Base-by-base conservation (phyloP, 2,329 filamentous ascomycete species). In the Aspergillus sp. region DNA sequence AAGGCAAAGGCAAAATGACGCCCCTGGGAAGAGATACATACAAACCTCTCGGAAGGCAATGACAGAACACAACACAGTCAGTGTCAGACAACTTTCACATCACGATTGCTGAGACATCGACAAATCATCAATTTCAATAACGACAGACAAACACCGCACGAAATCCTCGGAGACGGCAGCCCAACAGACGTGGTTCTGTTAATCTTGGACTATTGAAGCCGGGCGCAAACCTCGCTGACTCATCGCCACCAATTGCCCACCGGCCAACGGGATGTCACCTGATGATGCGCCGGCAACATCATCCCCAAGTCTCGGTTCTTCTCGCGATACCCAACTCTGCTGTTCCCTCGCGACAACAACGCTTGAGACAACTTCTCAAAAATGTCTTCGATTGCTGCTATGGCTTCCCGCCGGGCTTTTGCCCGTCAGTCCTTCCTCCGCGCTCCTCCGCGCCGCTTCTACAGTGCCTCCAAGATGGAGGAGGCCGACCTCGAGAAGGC, bases 401-500 rank as follows among this genome's bases (percentile, higher is more conserved):
- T 66, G 58, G 63, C 67, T 57, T 60, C 65, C 53, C 69, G 69
- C 53, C 69, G 67, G 62, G 68, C 66, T 55, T 59, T 70, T 55
- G 57, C 64, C 57, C 66, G 69, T 56, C 69, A 69, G 53, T 57
- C 68, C 48, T 43, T 65, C 49, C 53, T 70, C 68, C 66, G 74
- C 64, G 67, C 61, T 50, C 60, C 65, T 55, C 62, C 66, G 56
- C 65, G 68, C 61, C 66, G 65, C 58, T 59, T 66, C 53, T 60
- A 60, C 59, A 59, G 61, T 49, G 61, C 67, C 53, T 69, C 66
- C 53, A 72, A 71, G 60, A 66, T 72, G 43, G 73, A 76, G 54
- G 72, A 77, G 57, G 67, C 72, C 50, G 57, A 68, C 57, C 71
- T 86, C 63, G 77, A 80, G 65, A 76, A 81, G 66, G 84, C 78